Conservation (phyloP, 345 rosid species). For the Acer yangbiense region DNA sequence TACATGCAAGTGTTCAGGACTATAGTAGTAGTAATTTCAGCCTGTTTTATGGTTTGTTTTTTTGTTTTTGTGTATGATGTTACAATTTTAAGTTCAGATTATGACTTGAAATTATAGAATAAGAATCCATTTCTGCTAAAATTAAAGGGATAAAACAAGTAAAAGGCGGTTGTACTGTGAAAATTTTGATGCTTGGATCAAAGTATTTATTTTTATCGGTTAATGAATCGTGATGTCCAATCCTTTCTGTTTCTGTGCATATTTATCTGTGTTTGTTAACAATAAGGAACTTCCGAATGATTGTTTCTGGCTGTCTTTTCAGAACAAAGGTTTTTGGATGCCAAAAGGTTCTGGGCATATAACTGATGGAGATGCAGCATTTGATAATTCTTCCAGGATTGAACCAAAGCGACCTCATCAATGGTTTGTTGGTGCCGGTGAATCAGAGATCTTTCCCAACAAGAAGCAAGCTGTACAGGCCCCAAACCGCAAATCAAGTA, state of each 20-base stretch:
- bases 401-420: slow-evolving; percentile 70
- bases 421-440: slow-evolving; percentile 70
- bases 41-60: background rate
- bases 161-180: background rate
- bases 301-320: slow-evolving; percentile 41
- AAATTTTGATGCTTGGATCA: background rate
- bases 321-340: slow-evolving; percentile 74
- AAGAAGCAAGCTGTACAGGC: slow-evolving; percentile 72
- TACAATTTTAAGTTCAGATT: background rate
- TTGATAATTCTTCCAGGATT: slow-evolving; percentile 53
- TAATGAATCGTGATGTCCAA: background rate
- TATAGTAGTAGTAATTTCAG: background rate
- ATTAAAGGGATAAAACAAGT: background rate
- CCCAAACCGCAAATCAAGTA: slow-evolving; percentile 34
- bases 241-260: background rate
- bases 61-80: background rate
- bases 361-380: slow-evolving; percentile 53
- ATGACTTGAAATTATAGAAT: slow-evolving; percentile 5
- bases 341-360: slow-evolving; percentile 46
- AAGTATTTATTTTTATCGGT: background rate
- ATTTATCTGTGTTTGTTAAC: background rate
- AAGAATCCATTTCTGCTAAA: background rate
- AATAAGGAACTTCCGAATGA: slow-evolving; percentile 8
- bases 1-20: background rate
- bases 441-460: slow-evolving; percentile 68